Conservation (phyloP, 2,329 filamentous ascomycete species). For the Fusarium pseudoanthophilum region DNA sequence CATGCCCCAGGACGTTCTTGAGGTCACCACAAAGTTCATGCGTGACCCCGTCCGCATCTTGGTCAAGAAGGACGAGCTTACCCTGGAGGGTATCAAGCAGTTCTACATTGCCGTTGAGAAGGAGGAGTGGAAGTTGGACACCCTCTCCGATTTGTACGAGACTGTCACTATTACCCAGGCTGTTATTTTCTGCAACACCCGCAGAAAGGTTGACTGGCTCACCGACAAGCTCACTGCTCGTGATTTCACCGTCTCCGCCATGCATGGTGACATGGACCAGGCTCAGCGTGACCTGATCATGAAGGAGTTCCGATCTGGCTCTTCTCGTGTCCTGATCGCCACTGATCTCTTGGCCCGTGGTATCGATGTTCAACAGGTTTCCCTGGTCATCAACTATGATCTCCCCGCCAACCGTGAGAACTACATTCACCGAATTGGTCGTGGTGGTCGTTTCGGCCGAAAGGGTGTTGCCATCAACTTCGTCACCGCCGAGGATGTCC, state of each 20-base stretch:
- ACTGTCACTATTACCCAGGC: slow-evolving; percentile 99
- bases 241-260: slow-evolving; percentile 99
- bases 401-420: slow-evolving; percentile 99
- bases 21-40: slow-evolving; percentile 99
- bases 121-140: slow-evolving; percentile 99
- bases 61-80: slow-evolving; percentile 99
- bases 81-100: slow-evolving; percentile 99
- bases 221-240: slow-evolving; percentile 98
- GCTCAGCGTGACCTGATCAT: slow-evolving; percentile 98
- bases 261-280: slow-evolving; percentile 99
- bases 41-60: slow-evolving; percentile 98
- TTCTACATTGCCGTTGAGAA: slow-evolving; percentile 99
- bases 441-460: slow-evolving; percentile 98
- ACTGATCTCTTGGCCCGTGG: slow-evolving; percentile 98
- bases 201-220: slow-evolving; percentile 99
- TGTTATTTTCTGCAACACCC: slow-evolving; percentile 99
- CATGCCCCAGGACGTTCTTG: slow-evolving; percentile 98
- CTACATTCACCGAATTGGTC: slow-evolving; percentile 99
- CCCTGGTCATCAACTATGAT: slow-evolving; percentile 99
- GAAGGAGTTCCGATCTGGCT: slow-evolving; percentile 99
- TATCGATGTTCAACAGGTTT: slow-evolving; percentile 99
- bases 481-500: slow-evolving; percentile 97
- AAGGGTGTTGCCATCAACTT: slow-evolving; percentile 99
- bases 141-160: slow-evolving; percentile 98
- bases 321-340: slow-evolving; percentile 97